These are phyloP conservation scores for Sisymbrium altissimum DNA, from an alignment of 345 rosid species.

Conservation along the genomic window DNA sequence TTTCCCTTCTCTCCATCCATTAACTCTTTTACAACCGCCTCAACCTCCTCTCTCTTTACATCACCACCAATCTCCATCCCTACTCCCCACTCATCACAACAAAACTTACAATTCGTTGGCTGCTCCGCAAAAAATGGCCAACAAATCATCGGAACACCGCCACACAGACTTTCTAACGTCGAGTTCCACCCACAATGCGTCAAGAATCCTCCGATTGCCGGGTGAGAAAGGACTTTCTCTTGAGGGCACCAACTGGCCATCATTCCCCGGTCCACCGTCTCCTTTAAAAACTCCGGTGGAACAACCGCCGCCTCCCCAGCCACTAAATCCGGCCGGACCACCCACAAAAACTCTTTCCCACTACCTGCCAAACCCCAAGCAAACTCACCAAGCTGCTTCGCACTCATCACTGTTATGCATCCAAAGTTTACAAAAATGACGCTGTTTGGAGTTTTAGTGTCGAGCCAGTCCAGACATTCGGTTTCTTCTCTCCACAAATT, in stretches of 20 bases:
- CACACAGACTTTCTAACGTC: constrained; percentile 44
- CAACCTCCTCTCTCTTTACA: constrained; percentile 51
- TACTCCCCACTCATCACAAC: constrained; percentile 46
- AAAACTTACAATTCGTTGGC: constrained; percentile 49
- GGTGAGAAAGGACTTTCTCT: constrained; percentile 45
- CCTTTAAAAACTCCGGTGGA: constrained; percentile 35
- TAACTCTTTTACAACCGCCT: constrained; percentile 42
- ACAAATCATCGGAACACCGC: constrained; percentile 50
- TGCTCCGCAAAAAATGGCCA: constrained; percentile 72
- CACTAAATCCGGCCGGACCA: constrained; percentile 48
- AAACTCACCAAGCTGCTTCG: constrained; percentile 24
- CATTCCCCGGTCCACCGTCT: constrained; percentile 38
- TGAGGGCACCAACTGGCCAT: constrained; percentile 57
- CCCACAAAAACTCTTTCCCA: constrained; percentile 48
- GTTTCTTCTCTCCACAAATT: constrained; percentile 37
- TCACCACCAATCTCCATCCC: constrained; percentile 54
- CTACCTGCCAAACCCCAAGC: constrained; percentile 61
- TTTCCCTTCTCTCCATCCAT: constrained; percentile 49
- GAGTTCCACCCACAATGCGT: constrained; percentile 70
- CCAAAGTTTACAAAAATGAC: constrained; percentile 24
- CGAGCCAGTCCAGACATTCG: constrained; percentile 33
- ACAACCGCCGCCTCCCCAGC: constrained; percentile 35
- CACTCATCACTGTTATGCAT: constrained; percentile 16
- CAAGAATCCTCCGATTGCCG: constrained; percentile 48
- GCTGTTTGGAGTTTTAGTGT: constrained; percentile 17